Conservation (phyloP, 2,329 filamentous ascomycete genomes). For the Tolypocladium nubicola region DNA sequence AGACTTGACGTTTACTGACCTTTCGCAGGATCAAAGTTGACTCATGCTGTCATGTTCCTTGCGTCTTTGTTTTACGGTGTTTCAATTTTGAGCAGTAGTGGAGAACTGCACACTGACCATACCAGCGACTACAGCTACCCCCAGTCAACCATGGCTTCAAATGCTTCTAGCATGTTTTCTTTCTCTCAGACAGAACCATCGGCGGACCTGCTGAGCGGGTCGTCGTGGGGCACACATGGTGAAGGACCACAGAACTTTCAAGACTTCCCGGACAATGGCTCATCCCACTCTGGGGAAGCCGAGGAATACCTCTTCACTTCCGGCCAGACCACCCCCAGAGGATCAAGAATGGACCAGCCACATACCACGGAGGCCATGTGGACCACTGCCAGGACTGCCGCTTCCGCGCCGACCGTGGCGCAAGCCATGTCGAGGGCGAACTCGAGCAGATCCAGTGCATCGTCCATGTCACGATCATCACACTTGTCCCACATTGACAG, state of each 20-base stretch:
- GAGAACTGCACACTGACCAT: slow-evolving; percentile 47
- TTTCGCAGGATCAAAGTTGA: slow-evolving; percentile 47
- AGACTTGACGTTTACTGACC: slow-evolving; percentile 9
- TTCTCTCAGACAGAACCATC: slow-evolving; percentile 50
- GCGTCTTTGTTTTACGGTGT: slow-evolving; percentile 14
- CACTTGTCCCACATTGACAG: slow-evolving; percentile 41
- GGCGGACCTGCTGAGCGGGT: slow-evolving; percentile 41
- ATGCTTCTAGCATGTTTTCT: slow-evolving; percentile 42
- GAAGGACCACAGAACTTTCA: slow-evolving; percentile 52
- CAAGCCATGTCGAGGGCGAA: slow-evolving; percentile 28
- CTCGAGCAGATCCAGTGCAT: slow-evolving; percentile 27
- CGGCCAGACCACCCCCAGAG: slow-evolving; percentile 44
- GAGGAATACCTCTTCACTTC: slow-evolving; percentile 46
- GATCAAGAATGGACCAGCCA: slow-evolving; percentile 32
- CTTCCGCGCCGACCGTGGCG: slow-evolving; percentile 19
- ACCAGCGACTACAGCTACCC: slow-evolving; percentile 47
- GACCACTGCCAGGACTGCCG: slow-evolving; percentile 26
- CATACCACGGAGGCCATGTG: slow-evolving; percentile 39
- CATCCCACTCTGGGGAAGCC: slow-evolving; percentile 37
- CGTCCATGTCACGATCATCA: slow-evolving; percentile 39
- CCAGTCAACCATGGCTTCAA: slow-evolving; percentile 39
- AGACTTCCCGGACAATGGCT: slow-evolving; percentile 40
- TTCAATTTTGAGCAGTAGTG: slow-evolving; percentile 20
- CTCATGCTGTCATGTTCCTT: slow-evolving; percentile 26
- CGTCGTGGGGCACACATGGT: slow-evolving; percentile 44